These are phyloP conservation scores for Fusarium staphyleae DNA, from an alignment of 2,329 filamentous ascomycete species.

Conservation along the genomic window DNA sequence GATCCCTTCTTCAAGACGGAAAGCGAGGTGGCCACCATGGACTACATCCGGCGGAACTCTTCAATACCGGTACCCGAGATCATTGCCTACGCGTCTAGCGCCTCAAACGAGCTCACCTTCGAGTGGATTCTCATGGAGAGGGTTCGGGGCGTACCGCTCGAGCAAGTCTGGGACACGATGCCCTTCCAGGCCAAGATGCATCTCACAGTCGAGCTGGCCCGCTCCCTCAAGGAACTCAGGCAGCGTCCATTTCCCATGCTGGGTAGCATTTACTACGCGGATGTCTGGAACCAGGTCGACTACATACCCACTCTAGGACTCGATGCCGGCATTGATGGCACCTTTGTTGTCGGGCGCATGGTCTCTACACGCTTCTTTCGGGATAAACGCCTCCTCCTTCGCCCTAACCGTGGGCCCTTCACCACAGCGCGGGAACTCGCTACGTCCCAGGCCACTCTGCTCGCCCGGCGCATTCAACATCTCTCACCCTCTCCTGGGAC, in stretches of 20 bases:
- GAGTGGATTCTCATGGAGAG: conserved; percentile 1
- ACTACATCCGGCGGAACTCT: not conserved
- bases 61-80: not conserved
- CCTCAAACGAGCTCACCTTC: not conserved
- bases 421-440: not conserved
- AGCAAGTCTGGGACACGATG: not conserved
- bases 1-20: not conserved
- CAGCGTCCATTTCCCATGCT: not conserved
- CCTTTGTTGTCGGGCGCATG: not conserved
- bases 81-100: not conserved
- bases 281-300: not conserved
- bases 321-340: not conserved
- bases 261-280: not conserved
- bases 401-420: not conserved
- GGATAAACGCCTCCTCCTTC: not conserved
- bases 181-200: not conserved
- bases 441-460: not conserved
- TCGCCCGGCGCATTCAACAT: not conserved
- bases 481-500: not conserved
- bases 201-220: not conserved
- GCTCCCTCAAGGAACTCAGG: not conserved
- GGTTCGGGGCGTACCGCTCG: not conserved
- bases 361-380: not conserved
- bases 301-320: not conserved
- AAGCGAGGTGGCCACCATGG: not conserved